Evolutionary conservation across 768 basidiomycete genomes (phyloP).

Genomic region (Leccinum imitatum): DNA sequence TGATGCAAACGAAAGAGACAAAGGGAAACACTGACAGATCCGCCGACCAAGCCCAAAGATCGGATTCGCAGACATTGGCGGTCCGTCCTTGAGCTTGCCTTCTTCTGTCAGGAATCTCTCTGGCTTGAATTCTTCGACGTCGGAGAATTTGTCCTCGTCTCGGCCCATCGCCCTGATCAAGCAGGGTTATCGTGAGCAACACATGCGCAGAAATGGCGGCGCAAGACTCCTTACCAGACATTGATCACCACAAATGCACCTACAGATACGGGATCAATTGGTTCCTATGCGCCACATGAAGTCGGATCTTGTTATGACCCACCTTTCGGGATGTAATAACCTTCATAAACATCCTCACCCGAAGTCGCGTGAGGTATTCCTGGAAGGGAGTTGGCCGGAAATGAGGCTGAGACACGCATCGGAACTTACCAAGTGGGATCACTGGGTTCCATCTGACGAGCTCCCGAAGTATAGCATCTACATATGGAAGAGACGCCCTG

Average conservation of each 20-base stretch:
- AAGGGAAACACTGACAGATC: slow-evolving; percentile 14
- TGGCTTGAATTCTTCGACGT: slow-evolving; percentile 27
- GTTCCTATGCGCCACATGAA: neutral
- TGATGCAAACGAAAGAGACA: neutral
- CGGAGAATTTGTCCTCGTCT: slow-evolving; percentile 18
- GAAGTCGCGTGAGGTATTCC: slow-evolving; percentile 28
- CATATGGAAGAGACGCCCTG: slow-evolving; percentile 37
- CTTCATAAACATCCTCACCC: slow-evolving; percentile 27
- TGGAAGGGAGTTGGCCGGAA: neutral
- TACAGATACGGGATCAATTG: slow-evolving; percentile 6
- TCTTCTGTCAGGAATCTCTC: slow-evolving; percentile 23
- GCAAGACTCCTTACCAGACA: slow-evolving; percentile 28
- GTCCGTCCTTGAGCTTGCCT: slow-evolving; percentile 13
- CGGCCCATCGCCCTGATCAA: slow-evolving; percentile 24
- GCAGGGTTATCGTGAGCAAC: neutral
- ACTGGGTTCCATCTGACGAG: slow-evolving; percentile 28
- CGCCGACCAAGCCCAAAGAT: slow-evolving; percentile 28
- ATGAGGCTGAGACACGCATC: neutral
- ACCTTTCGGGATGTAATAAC: slow-evolving; percentile 44
- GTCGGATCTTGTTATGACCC: neutral
- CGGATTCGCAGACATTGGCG: slow-evolving; percentile 16
- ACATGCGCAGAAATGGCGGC: neutral
- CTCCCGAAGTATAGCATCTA: slow-evolving; percentile 43
- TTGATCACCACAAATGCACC: slow-evolving; percentile 35
- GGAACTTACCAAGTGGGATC: slow-evolving; percentile 21